Conservation (phyloP, 192 early-diverging fungal species). For the Chytriomyces sp. region DNA sequence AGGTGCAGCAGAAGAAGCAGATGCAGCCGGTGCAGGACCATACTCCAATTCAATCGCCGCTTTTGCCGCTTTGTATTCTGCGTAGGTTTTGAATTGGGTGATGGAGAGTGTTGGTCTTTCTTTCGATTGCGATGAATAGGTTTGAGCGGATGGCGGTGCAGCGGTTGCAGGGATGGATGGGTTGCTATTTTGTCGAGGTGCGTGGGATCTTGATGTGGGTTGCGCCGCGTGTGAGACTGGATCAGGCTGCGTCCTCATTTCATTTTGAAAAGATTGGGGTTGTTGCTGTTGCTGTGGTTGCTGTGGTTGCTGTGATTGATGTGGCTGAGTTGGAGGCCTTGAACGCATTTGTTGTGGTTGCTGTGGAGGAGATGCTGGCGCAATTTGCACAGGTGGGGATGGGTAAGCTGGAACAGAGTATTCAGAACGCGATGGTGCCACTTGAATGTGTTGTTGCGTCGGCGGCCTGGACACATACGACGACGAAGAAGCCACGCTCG, state of each 20-base stretch:
- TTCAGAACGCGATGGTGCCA: neutral
- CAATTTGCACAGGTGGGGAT: neutral
- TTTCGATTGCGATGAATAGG: neutral
- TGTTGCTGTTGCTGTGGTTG: too few species aligned
- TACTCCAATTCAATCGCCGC: slow-evolving; percentile 4
- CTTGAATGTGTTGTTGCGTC: neutral
- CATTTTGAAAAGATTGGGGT: too few species aligned
- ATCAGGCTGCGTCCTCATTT: too few species aligned
- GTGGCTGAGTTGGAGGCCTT: neutral
- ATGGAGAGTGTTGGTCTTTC: neutral
- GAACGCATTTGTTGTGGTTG: too few species aligned
- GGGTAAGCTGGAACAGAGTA: neutral
- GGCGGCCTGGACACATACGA: neutral
- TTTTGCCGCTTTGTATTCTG: slow-evolving; percentile 21
- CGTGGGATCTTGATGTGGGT: neutral
- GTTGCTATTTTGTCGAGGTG: neutral
- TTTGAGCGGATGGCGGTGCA: neutral
- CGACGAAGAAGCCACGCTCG: neutral
- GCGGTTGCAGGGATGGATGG: neutral
- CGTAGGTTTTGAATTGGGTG: slow-evolving; percentile 14
- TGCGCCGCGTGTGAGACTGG: too few species aligned
- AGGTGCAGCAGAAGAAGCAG: neutral
- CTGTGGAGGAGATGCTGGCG: neutral
- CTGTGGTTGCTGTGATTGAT: too few species aligned
- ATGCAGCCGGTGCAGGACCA: neutral